Conservation (phyloP, 2,329 filamentous ascomycete species). For the Apiospora rasikravindrae region DNA sequence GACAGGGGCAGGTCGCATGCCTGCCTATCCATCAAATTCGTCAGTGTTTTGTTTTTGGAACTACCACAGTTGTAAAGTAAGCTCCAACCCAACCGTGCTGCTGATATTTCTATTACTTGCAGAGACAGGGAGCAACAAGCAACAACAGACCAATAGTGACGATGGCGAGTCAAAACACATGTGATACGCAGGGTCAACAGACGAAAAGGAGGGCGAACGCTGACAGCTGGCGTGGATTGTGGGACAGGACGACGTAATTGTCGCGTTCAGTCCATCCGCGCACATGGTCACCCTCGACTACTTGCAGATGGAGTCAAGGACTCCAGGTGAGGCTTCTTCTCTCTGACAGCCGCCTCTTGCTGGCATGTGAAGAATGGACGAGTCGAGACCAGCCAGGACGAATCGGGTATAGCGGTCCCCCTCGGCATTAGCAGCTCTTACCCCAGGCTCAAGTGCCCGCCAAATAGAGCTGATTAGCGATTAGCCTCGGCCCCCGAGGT, state of each 20-base stretch:
- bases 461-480: constrained; percentile 15
- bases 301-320: not conserved
- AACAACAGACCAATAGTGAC: not conserved
- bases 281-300: not conserved
- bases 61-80: not conserved
- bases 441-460: constrained; percentile 8
- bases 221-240: not conserved
- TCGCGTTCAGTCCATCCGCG: not conserved
- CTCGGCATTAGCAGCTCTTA: constrained; percentile 11
- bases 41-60: not conserved
- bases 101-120: not conserved
- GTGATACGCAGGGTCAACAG: not conserved
- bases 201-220: not conserved
- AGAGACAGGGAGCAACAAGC: not conserved
- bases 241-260: not conserved
- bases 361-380: constrained; percentile 9
- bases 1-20: not conserved
- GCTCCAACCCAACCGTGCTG: not conserved
- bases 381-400: constrained; percentile 21
- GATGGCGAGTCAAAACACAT: not conserved
- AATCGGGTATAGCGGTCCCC: constrained; percentile 22
- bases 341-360: no score
- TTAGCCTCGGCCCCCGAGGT: constrained; percentile 23
- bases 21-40: not conserved
- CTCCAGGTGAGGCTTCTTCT: not conserved